Evolutionary conservation across 371 early-diverging fungal genomes (phyloP), one percentile per base, ranked within the genome.

Genomic region (Mucor circinelloides): DNA sequence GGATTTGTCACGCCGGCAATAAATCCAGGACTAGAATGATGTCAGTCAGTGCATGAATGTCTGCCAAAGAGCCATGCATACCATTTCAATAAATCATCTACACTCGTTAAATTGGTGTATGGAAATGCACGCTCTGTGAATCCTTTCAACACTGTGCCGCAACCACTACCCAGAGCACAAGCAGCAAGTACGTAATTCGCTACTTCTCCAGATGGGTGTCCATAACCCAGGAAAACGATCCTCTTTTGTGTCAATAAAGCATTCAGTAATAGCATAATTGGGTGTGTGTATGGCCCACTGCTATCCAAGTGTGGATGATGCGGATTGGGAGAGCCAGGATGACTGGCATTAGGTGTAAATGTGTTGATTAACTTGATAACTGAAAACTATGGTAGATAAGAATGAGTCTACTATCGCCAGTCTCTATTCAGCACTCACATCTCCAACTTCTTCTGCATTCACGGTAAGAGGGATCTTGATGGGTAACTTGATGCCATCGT

Each of bases 1-100:
- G 96, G 95, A 79, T 98, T 97, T 0, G 97, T 95, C 5, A 96
- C 97, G 21, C 98, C 98, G 3, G 98, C 98, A 78, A 98, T 95
- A 73, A 92, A 97, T 1, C 96, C 97, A 36, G 94, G 89, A 58
- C 93, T 93, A 17, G 46, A 38, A n/a, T 6, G 27, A 15, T 0
- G 56, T 6, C 12, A 27, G 23, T 2, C 21, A 58, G 4, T 9
- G 21, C 7, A 40, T 15, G 28, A 40, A 3, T 46, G 17, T 32
- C 9, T 34, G 30, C 44, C n/a, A 23, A 36, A 13, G 3, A 36
- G 36, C 13, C 13, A n/a, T 1, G 13, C 5, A 42, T 87, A 91
- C 93, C 89, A 90, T 69, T 89, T 87, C 56, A 95, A 75, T 32
- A 97, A 80, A 62, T 89, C 87, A 71, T 97, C 96, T 17, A 97